phyloP scores from a whole-genome alignment of 495 filamentous ascomycete genomes.

The Neurospora terricola region DNA sequence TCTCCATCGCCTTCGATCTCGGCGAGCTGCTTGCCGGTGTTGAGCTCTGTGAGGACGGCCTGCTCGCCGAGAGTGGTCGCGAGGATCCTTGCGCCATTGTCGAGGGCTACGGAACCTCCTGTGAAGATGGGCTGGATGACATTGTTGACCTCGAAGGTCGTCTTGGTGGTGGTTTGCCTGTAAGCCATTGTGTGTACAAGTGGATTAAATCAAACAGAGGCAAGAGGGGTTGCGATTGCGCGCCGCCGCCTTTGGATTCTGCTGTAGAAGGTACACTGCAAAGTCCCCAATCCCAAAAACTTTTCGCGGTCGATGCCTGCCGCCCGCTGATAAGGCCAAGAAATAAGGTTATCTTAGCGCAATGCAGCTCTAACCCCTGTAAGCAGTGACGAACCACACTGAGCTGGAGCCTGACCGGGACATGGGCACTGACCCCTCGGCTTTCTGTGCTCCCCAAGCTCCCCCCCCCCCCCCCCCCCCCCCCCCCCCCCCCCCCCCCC shows the following conservation, averaged over 20 bases:
- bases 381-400: neutral
- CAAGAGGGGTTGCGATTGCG: neutral
- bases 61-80: slow-evolving; percentile 83
- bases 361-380: slow-evolving; percentile 6
- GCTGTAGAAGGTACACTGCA: neutral
- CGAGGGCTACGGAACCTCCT: slow-evolving; percentile 76
- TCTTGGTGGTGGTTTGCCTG: slow-evolving; percentile 46
- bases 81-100: slow-evolving; percentile 70
- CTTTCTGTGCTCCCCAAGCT: neutral
- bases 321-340: slow-evolving; percentile 16
- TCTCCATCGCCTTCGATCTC: slow-evolving; percentile 95
- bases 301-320: slow-evolving; percentile 7
- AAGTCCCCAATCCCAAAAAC: slow-evolving; percentile 3
- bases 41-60: slow-evolving; percentile 75
- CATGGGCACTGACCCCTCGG: neutral
- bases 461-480: neutral
- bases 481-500: neutral
- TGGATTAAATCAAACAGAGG: neutral
- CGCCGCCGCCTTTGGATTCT: neutral
- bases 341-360: slow-evolving; percentile 34
- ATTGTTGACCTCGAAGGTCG: slow-evolving; percentile 73
- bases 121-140: slow-evolving; percentile 90
- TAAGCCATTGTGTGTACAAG: slow-evolving; percentile 33
- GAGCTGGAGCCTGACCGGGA: neutral
- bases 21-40: slow-evolving; percentile 70